Conservation (phyloP, 257 asterid species). For the Capsicum rhomboideum region DNA sequence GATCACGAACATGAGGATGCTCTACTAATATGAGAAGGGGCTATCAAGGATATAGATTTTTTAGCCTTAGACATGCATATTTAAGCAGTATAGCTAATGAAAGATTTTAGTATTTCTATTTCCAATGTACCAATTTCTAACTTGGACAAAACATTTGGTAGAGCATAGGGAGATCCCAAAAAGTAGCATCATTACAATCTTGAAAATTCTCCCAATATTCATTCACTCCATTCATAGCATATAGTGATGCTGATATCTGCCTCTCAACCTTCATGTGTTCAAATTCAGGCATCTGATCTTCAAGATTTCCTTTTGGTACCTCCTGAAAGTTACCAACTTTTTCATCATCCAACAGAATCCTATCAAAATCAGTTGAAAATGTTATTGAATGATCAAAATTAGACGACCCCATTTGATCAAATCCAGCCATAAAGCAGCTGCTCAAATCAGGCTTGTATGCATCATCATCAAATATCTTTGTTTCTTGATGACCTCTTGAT, state of each 20-base stretch:
- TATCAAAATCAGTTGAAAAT: conserved; percentile 19
- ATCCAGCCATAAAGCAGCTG: conserved; percentile 33
- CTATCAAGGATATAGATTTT: neutral
- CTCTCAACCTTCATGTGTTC: conserved; percentile 55
- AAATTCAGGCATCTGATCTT: conserved; percentile 30
- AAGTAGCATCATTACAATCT: conserved; percentile 31
- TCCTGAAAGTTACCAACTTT: conserved; percentile 2
- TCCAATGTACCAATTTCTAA: conserved; percentile 2
- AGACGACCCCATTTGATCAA: conserved; percentile 17
- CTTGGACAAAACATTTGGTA: conserved; percentile 61
- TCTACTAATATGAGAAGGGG: neutral
- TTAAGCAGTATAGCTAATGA: neutral
- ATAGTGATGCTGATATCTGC: conserved; percentile 64
- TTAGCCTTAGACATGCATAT: neutral
- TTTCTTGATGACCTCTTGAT: neutral
- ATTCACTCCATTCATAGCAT: conserved; percentile 57
- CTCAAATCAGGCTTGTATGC: conserved; percentile 59
- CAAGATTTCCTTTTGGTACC: conserved; percentile 5
- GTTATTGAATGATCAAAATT: conserved; percentile 12
- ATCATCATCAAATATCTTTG: conserved; percentile 16
- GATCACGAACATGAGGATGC: neutral
- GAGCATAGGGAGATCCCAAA: conserved; percentile 59
- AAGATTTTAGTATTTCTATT: neutral
- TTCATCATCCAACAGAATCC: conserved; percentile 13
- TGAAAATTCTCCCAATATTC: conserved; percentile 53